Evolutionary conservation across 805 yeast species (phyloP).

Genomic region (Wickerhamiella lipophila): DNA sequence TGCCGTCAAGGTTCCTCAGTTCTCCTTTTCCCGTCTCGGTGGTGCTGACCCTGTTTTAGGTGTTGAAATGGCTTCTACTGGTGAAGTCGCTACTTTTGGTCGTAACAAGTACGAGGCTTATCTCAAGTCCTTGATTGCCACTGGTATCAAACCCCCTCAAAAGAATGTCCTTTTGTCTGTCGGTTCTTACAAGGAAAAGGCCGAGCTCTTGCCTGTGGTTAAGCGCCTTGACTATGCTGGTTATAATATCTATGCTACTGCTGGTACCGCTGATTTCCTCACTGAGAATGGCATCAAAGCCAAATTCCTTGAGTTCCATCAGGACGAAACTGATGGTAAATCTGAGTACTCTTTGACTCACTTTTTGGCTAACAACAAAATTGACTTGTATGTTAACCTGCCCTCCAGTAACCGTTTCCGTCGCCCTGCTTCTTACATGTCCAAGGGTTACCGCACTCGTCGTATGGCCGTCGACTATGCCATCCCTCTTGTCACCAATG

Average conservation of each 20-base stretch:
- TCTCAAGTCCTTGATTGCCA: slow-evolving; percentile 82
- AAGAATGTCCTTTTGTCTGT: slow-evolving; percentile 85
- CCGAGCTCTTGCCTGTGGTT: slow-evolving; percentile 81
- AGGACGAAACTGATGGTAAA: slow-evolving; percentile 60
- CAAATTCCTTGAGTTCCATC: slow-evolving; percentile 82
- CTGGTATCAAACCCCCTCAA: slow-evolving; percentile 91
- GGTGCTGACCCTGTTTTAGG: slow-evolving; percentile 98
- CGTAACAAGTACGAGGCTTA: slow-evolving; percentile 94
- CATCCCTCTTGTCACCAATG: slow-evolving; percentile 93
- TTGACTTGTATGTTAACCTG: slow-evolving; percentile 89
- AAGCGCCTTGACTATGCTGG: slow-evolving; percentile 70
- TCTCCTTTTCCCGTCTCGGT: slow-evolving; percentile 89
- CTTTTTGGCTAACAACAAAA: slow-evolving; percentile 91
- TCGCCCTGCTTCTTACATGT: slow-evolving; percentile 96
- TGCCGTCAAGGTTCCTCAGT: slow-evolving; percentile 94
- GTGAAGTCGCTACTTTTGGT: slow-evolving; percentile 97
- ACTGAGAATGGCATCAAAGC: slow-evolving; percentile 92
- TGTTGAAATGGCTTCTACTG: slow-evolving; percentile 98
- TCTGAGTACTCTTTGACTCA: slow-evolving; percentile 91
- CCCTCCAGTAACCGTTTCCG: slow-evolving; percentile 96
- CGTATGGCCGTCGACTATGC: slow-evolving; percentile 99
- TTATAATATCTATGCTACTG: slow-evolving; percentile 86
- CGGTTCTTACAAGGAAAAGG: slow-evolving; percentile 95
- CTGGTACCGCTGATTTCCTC: slow-evolving; percentile 97
- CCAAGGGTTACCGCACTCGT: slow-evolving; percentile 95